These are phyloP conservation scores for Hymenoscyphus fraxineus DNA, from an alignment of 2,329 filamentous ascomycete species.

Conservation along the genomic window DNA sequence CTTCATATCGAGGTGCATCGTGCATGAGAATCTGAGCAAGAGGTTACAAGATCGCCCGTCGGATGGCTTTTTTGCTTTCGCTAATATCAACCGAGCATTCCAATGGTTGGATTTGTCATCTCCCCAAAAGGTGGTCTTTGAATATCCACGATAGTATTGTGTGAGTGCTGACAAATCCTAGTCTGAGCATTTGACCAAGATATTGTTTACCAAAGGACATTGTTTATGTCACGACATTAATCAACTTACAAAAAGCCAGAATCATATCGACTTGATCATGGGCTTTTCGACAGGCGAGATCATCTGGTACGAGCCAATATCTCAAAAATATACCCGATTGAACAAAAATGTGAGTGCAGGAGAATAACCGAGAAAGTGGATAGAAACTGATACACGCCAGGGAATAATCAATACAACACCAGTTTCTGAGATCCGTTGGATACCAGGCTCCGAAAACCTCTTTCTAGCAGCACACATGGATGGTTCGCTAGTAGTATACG, in stretches of 20 bases:
- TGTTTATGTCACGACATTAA: conserved; percentile 95
- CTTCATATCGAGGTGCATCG: conserved; percentile 94
- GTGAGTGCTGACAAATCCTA: conserved; percentile 36
- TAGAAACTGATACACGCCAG: conserved; percentile 40
- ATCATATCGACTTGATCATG: conserved; percentile 87
- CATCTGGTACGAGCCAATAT: conserved; percentile 97
- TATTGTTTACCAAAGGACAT: conserved; percentile 94
- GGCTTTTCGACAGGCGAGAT: conserved; percentile 96
- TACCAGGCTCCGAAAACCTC: conserved; percentile 88
- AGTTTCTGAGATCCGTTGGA: conserved; percentile 85
- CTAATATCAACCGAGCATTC: conserved; percentile 91
- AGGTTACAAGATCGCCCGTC: conserved; percentile 72
- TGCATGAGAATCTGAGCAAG: conserved; percentile 77
- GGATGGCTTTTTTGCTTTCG: conserved; percentile 85
- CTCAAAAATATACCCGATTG: conserved; percentile 88
- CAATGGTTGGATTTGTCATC: conserved; percentile 93
- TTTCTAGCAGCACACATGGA: conserved; percentile 93
- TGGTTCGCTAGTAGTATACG: conserved; percentile 86
- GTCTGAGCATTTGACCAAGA: conserved; percentile 90
- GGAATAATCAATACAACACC: conserved; percentile 84
- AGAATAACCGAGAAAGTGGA: background rate
- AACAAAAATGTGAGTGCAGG: conserved; percentile 78
- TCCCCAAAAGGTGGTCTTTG: conserved; percentile 53
- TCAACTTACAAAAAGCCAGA: conserved; percentile 68
- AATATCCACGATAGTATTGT: background rate